Percentiles rank a stretch among this genome's conserved stretches.
Conservation (phyloP, 148 eudicot genomes). For the Vaccinium darrowii region DNA sequence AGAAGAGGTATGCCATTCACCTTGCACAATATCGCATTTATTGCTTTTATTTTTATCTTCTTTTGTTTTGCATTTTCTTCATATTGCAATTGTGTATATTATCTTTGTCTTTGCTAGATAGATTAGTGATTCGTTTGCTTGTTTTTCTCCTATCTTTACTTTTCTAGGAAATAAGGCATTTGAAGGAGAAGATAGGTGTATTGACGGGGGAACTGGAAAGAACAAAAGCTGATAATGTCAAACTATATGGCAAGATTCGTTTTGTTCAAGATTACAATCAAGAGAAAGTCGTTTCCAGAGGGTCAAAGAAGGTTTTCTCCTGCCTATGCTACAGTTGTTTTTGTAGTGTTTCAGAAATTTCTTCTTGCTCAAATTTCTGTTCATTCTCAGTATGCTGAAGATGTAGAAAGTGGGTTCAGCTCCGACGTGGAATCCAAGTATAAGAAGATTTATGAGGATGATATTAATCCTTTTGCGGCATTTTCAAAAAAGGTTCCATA, state of each 20-base stretch:
- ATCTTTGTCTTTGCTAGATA: not conserved
- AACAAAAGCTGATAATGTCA: conserved; percentile 94
- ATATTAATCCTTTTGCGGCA: conserved; percentile 99
- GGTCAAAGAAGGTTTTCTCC: conserved; percentile 75
- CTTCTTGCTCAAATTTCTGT: conserved; percentile 6
- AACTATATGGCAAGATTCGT: conserved; percentile 97
- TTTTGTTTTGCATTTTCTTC: not conserved
- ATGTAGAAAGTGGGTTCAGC: conserved; percentile 86
- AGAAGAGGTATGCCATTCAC: conserved; percentile 66
- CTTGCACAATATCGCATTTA: not conserved
- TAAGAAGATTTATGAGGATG: conserved; percentile 97
- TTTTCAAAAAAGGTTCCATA: conserved; percentile 82
- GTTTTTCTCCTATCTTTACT: not conserved
- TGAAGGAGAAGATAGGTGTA: conserved; percentile 78
- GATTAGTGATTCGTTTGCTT: not conserved
- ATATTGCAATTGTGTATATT: not conserved
- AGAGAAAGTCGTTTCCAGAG: conserved; percentile 95
- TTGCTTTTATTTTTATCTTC: not conserved
- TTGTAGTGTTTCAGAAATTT: not conserved
- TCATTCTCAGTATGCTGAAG: conserved; percentile 71
- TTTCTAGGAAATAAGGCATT: conserved; percentile 78
- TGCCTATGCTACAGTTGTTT: conserved; percentile 5
- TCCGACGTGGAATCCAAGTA: conserved; percentile 99
- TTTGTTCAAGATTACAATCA: conserved; percentile 95
- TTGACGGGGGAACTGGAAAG: conserved; percentile 81